Evolutionary conservation across 805 yeast genomes (phyloP).

Genomic region (Debaryomyces tyrocola): DNA sequence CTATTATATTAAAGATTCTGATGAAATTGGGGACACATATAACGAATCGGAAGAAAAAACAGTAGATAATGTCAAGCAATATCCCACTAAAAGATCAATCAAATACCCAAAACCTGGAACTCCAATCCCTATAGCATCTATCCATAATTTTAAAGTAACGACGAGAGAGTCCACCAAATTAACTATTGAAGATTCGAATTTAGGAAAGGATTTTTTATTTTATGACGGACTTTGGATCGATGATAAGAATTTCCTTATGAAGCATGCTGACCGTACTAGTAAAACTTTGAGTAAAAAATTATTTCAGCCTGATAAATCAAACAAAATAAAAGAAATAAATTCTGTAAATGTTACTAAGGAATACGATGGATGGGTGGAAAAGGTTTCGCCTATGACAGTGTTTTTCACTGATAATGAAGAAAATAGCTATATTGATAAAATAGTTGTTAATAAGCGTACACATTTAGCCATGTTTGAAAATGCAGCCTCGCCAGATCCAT

Average conservation of each 20-base stretch:
- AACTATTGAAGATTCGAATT: constrained; percentile 4
- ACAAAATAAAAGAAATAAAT: constrained; percentile 32
- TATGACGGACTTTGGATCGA: constrained; percentile 66
- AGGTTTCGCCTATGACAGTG: constrained; percentile 22
- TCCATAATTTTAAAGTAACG: constrained; percentile 41
- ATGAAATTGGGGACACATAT: constrained; percentile 12
- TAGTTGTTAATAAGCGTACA: constrained; percentile 51
- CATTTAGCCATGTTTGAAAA: constrained; percentile 83
- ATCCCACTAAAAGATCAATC: constrained; percentile 47
- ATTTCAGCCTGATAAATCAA: constrained; percentile 29
- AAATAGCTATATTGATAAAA: constrained; percentile 73
- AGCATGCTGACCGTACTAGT: constrained; percentile 65
- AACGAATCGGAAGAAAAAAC: constrained; percentile 8
- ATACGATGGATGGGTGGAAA: constrained; percentile 64
- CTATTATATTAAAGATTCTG: constrained; percentile 41
- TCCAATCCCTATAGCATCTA: constrained; percentile 52
- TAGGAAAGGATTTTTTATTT: constrained; percentile 50
- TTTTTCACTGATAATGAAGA: constrained; percentile 19
- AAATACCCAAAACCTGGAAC: constrained; percentile 78
- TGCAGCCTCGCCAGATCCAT: constrained; percentile 38
- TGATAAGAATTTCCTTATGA: constrained; percentile 49
- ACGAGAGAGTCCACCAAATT: constrained; percentile 13
- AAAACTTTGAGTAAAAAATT: constrained; percentile 50
- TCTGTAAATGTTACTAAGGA: constrained; percentile 33
- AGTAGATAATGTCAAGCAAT: constrained; percentile 29